Percentiles rank a stretch among this genome's conserved stretches.
phyloP scores from a whole-genome alignment of 805 yeast genomes.

The Myxozyma nipponensis region DNA sequence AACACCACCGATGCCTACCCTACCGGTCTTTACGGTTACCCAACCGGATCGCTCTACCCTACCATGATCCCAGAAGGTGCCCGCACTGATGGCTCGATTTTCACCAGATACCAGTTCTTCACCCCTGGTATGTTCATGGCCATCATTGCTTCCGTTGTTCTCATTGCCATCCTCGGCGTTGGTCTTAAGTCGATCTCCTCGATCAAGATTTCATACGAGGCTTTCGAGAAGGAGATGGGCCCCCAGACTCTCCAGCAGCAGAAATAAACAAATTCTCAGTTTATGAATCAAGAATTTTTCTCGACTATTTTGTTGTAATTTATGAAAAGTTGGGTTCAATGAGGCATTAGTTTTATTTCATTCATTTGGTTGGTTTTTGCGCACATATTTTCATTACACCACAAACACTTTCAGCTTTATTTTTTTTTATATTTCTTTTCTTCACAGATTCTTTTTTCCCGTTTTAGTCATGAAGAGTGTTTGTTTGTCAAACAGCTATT shows the following conservation, averaged over 20 bases:
- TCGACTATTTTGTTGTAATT: no score
- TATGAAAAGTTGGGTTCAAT: no score
- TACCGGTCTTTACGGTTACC: conserved; percentile 19
- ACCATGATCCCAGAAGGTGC: conserved; percentile 26
- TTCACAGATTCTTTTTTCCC: neutral
- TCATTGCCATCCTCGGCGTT: conserved; percentile 52
- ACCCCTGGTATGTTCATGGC: conserved; percentile 79
- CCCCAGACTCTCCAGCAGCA: conserved; percentile 19
- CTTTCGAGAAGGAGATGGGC: conserved; percentile 58
- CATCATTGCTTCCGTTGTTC: conserved; percentile 58
- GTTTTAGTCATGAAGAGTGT: neutral
- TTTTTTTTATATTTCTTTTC: neutral
- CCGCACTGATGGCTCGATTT: conserved; percentile 40
- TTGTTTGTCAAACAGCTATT: neutral
- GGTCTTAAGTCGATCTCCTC: conserved; percentile 71
- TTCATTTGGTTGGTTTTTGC: no score
- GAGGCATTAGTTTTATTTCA: no score
- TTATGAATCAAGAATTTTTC: neutral
- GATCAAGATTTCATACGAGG: conserved; percentile 72
- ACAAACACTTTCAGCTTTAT: neutral
- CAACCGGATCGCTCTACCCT: conserved; percentile 16
- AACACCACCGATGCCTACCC: conserved; percentile 15
- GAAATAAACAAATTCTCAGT: conserved; percentile 13
- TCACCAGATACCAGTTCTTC: conserved; percentile 65
- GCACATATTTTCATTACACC: no score